Percentiles rank a stretch among this genome's conserved stretches.
Conservation (phyloP, 202 grass and related monocot genomes). For the Carex arenaria region DNA sequence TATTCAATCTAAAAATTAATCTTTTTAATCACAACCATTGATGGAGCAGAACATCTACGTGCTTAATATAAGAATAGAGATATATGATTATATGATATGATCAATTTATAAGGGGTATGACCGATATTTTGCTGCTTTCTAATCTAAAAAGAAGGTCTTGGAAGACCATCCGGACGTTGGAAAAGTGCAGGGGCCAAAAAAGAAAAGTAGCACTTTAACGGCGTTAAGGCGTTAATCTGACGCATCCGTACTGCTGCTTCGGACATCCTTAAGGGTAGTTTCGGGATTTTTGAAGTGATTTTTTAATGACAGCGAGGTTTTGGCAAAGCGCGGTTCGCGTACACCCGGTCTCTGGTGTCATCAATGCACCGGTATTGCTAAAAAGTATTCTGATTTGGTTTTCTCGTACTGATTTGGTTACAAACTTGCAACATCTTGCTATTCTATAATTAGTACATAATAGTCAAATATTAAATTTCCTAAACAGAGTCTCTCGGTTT, state of each 20-base stretch:
- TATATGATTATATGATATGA: neutral
- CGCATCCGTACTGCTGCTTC: constrained; percentile 12
- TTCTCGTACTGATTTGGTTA: neutral
- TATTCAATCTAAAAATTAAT: too few species aligned
- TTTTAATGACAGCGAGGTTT: constrained; percentile 18
- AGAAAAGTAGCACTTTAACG: constrained; percentile 19
- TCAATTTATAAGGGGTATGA: neutral
- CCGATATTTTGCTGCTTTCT: neutral
- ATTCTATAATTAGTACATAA: neutral
- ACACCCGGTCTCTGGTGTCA: neutral
- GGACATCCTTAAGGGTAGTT: constrained; percentile 11
- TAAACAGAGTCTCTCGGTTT: neutral
- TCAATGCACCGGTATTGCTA: neutral
- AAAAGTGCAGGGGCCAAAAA: constrained; percentile 15
- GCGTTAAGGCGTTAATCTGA: constrained; percentile 23
- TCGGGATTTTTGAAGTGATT: constrained; percentile 1
- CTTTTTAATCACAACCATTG: too few species aligned
- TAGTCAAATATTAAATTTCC: neutral
- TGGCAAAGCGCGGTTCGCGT: neutral
- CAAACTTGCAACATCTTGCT: too few species aligned
- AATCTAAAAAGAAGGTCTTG: neutral
- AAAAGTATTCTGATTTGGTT: neutral
- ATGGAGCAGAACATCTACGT: too few species aligned
- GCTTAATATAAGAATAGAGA: too few species aligned
- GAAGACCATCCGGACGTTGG: constrained; percentile 5